Base-by-base conservation (phyloP, 306 rosid species). In the Quercus ilex region DNA sequence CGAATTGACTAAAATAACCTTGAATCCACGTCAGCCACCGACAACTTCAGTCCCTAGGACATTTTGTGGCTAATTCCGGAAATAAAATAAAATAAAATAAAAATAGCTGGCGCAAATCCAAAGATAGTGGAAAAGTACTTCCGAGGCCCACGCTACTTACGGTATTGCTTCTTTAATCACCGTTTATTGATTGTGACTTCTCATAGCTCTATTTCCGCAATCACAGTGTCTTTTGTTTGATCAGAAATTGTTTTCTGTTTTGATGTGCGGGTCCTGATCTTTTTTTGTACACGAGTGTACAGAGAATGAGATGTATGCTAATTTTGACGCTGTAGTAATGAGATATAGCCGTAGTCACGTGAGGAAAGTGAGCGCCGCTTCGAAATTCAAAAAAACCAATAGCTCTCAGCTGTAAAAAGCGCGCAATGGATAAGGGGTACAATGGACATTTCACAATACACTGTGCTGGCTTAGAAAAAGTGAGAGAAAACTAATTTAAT, bases 351-450 rank as follows among this genome's bases (percentile, higher is more conserved):
- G 53, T 35, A 60, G 74, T 74, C 82, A 67, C 76, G 58, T 67
- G 79, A 67, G 78, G 19, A 80, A 80, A 74, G 31, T 64, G 63
- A 20, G 79, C n/a, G 31, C 80, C 74, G 35, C 30, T 75, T 83
- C 80, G 74, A 79, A 83, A 59, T 79, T 79, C 56, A 70, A 83
- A 79, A 58, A 58, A 5, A 11, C 19, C 59, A 13, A 35, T 41
- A 7, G 12, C 46, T 41, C 18, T 41, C 31, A 46, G 56, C 62
- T 17, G 58, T 6, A 28, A 35, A 35, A 35, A 55, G 65, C 25
- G 21, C 73, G 13, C 62, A 73, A 13, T 17, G 73, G 84, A 81
- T 84, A 78, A 87, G 90, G 85, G 83, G 80, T 55, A 75, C 58
- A 71, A 53, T 18, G 28, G 83, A 70, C 25, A 69, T 81, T 85